A percentile compares a stretch with the other conserved stretches of the same genome.
Conservation (phyloP, 2,329 filamentous ascomycete species). For the Botrytis paeoniae region DNA sequence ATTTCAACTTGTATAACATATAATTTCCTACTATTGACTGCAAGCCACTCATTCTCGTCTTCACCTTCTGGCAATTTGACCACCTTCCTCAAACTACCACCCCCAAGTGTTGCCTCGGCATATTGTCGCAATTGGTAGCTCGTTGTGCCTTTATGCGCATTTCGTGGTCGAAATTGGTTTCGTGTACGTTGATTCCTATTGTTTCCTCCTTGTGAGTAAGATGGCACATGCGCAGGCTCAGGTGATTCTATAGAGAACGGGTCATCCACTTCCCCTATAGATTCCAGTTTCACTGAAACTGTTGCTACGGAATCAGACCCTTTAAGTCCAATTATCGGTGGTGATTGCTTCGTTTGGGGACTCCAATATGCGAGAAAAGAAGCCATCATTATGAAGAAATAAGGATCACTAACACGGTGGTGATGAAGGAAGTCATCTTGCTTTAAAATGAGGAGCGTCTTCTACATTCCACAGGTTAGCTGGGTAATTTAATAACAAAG, state of each 20-base stretch:
- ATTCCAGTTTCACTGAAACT: conserved; percentile 23
- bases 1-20: not conserved
- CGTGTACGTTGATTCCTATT: conserved; percentile 79
- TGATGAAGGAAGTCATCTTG: conserved; percentile 74
- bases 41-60: conserved; percentile 96
- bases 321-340: not conserved
- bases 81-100: conserved; percentile 90
- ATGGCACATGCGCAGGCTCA: conserved; percentile 40
- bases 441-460: conserved; percentile 23
- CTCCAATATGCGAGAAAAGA: conserved; percentile 37
- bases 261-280: conserved; percentile 23
- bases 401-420: conserved; percentile 67
- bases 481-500: conserved; percentile 23
- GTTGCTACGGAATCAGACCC: conserved; percentile 33
- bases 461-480: conserved; percentile 36
- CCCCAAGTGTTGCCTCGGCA: conserved; percentile 93
- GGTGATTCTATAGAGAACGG: conserved; percentile 41
- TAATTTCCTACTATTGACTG: conserved; percentile 76
- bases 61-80: conserved; percentile 97
- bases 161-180: conserved; percentile 87
- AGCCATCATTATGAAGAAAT: conserved; percentile 35
- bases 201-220: conserved; percentile 37
- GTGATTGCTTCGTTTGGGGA: conserved; percentile 2
- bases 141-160: conserved; percentile 78
- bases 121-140: conserved; percentile 96